phyloP scores from a whole-genome alignment of 2,329 filamentous ascomycete genomes.

The Calonectria multiphialidica region DNA sequence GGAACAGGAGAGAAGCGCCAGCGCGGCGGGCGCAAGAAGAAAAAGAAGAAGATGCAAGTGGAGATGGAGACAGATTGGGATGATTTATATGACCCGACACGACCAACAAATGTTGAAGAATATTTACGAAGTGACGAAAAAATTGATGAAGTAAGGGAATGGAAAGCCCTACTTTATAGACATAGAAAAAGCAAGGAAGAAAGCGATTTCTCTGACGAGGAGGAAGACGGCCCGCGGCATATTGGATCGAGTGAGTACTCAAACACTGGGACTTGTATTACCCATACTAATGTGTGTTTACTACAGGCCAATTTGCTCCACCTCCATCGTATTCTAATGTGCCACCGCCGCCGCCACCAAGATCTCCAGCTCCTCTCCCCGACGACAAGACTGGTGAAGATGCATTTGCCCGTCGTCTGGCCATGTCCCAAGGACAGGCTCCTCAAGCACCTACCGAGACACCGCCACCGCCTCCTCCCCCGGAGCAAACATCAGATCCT shows the following conservation, averaged over 20 bases:
- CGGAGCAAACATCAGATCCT: constrained; percentile 49
- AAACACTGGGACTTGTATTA: neutral
- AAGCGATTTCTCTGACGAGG: constrained; percentile 55
- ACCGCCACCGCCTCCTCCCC: constrained; percentile 42
- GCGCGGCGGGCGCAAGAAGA: constrained; percentile 83
- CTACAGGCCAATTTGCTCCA: constrained; percentile 70
- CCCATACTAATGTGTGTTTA: constrained; percentile 32
- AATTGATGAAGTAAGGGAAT: constrained; percentile 82
- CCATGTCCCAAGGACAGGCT: constrained; percentile 61
- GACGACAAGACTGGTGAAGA: constrained; percentile 77
- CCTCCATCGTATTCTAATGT: constrained; percentile 68
- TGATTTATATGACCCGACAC: constrained; percentile 87
- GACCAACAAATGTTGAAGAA: constrained; percentile 87
- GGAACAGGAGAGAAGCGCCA: constrained; percentile 73
- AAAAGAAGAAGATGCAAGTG: constrained; percentile 73
- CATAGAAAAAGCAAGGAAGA: constrained; percentile 66
- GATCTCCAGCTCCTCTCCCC: constrained; percentile 58
- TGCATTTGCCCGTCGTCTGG: constrained; percentile 73
- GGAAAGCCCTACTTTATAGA: constrained; percentile 85
- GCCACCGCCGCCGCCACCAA: constrained; percentile 67
- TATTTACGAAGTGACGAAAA: constrained; percentile 89
- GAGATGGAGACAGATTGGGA: constrained; percentile 84
- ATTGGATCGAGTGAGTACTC: constrained; percentile 49
- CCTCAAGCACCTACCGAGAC: constrained; percentile 45
- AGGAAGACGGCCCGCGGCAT: constrained; percentile 47